Evolutionary conservation across 768 basidiomycete species (phyloP), one percentile per base, ranked within the genome.

Genomic region (Favolaschia claudopus): DNA sequence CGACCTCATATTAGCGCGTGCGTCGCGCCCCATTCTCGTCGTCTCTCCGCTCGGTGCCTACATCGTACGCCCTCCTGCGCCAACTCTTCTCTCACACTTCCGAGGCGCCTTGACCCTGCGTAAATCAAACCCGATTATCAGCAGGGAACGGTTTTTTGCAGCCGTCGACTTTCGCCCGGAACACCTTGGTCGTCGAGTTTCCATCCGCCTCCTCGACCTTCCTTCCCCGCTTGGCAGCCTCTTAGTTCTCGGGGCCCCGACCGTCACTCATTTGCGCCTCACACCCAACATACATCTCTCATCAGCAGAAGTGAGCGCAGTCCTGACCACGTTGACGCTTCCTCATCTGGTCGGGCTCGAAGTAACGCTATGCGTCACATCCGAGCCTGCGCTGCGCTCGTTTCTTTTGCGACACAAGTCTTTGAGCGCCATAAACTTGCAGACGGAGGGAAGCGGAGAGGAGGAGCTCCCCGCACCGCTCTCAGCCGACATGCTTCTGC

Each of bases 31-130:
- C 5, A 24, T 25, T 5, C 29, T 53, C 1, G 27, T 19, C 17
- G 22, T 53, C 19, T 59, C 58, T 12, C 44, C 50, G 22, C 20
- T 59, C 17, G 5, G 5, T 1, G 37, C 53, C 1, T 32, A 43
- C 8, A 40, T 53, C 37, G 39, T 59, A 13, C 58, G 58, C 10
- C 58, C 58, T 1, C 24, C 24, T 17, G 53, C 38, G 20, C 50
- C 50, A 1, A 12, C 43, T 3, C 19, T 46, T 7, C 7, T 25
- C 19, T 20, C 28, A 1, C 17, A 45, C 15, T 51, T 29, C 25
- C 37, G 32, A 1, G 3, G 36, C 15, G 25, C 19, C 20, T 55
- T 34, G 2, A 19, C 14, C 17, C 5, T 45, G 19, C 53, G 22
- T n/a, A n/a, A n/a, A n/a, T n/a, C n/a, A n/a, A n/a, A n/a, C n/a